These are phyloP conservation scores for Podochytrium sp. DNA, from an alignment of 192 early-diverging fungal genomes.

Conservation along the genomic window DNA sequence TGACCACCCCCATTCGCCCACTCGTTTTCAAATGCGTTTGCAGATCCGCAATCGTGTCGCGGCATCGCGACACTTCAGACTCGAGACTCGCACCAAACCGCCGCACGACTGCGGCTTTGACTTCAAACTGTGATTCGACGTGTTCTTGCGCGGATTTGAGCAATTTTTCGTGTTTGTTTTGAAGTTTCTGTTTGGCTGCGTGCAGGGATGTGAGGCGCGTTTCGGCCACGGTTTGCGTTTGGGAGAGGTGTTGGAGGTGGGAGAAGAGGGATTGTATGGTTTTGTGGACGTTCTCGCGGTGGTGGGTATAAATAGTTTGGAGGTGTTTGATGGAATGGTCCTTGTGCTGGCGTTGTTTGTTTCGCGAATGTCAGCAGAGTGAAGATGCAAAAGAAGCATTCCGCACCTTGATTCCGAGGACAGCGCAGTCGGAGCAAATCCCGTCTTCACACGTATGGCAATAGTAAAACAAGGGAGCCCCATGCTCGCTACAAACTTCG, in stretches of 20 bases:
- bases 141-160: background rate
- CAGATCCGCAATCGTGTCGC: slow-evolving; percentile 19
- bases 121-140: background rate
- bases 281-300: background rate
- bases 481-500: slow-evolving; percentile 31
- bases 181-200: background rate
- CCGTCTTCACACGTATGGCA: slow-evolving; percentile 46
- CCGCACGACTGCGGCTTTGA: background rate
- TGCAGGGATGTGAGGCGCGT: background rate
- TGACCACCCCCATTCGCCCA: slow-evolving; percentile 13
- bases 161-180: background rate
- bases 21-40: slow-evolving; percentile 8
- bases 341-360: slow-evolving; percentile 34
- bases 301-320: slow-evolving; percentile 27
- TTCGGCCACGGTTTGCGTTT: background rate
- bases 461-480: slow-evolving; percentile 46
- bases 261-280: background rate
- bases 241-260: background rate
- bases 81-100: background rate
- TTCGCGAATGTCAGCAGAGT: background rate
- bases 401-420: slow-evolving; percentile 42
- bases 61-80: slow-evolving; percentile 12
- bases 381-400: background rate
- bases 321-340: slow-evolving; percentile 35
- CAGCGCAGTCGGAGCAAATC: slow-evolving; percentile 54